A percentile compares a stretch with the other conserved stretches of the same genome.
These are phyloP conservation scores for Multifurca ochricompacta DNA, from an alignment of 768 basidiomycete genomes.

Conservation along the genomic window DNA sequence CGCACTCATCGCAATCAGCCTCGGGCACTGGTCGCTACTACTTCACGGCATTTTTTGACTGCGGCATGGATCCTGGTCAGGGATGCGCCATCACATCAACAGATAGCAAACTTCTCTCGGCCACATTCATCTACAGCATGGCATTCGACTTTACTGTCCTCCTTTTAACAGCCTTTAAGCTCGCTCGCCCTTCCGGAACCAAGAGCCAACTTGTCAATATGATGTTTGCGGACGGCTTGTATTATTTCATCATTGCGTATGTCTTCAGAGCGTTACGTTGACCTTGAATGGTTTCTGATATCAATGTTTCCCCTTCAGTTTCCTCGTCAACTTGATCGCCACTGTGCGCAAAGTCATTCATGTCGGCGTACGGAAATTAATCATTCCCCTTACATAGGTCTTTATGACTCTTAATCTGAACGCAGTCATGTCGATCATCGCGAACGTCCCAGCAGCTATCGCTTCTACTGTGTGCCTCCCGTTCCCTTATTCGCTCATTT, in stretches of 20 bases:
- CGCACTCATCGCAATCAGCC: constrained; percentile 43
- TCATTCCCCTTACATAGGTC: constrained; percentile 33
- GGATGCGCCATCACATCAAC: constrained; percentile 53
- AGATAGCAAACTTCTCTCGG: constrained; percentile 55
- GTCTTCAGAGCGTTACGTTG: constrained; percentile 23
- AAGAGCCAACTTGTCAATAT: constrained; percentile 46
- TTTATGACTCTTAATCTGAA: constrained; percentile 65
- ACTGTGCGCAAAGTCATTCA: constrained; percentile 23
- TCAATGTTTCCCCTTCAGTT: constrained; percentile 23
- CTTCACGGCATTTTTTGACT: constrained; percentile 58
- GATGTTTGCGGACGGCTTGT: constrained; percentile 65
- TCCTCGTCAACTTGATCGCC: constrained; percentile 35
- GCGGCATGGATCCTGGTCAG: constrained; percentile 43
- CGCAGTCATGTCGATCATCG: constrained; percentile 56
- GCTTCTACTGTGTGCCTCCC: neutral
- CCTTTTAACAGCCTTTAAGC: constrained; percentile 51
- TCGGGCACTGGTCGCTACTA: constrained; percentile 67
- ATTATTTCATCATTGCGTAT: constrained; percentile 70
- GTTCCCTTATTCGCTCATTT: neutral
- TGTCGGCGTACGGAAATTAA: neutral
- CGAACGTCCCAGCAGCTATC: constrained; percentile 53
- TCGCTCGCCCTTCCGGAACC: constrained; percentile 30
- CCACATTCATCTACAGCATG: constrained; percentile 74
- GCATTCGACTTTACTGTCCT: constrained; percentile 60
- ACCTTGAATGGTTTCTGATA: constrained; percentile 25